phyloP scores from a whole-genome alignment of 75 land plant genomes.

The Ceratopteris richardii region DNA sequence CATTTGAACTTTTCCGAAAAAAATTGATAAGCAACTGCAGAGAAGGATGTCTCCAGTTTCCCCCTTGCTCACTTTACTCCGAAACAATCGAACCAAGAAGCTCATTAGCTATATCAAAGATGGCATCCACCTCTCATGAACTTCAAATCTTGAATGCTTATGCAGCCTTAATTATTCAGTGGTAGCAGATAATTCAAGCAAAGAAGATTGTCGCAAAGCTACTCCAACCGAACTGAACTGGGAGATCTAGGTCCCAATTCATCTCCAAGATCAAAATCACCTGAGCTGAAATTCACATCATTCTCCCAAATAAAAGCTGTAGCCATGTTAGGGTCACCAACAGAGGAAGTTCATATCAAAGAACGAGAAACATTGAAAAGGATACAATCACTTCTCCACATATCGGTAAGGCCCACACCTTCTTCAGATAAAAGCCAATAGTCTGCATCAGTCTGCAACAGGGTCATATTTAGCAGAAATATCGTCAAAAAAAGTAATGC shows the following conservation, averaged over 20 bases:
- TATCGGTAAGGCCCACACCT: slow-evolving; percentile 70
- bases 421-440: slow-evolving; percentile 80
- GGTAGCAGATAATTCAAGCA: too few species aligned
- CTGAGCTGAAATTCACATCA: slow-evolving; percentile 14
- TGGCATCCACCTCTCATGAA: too few species aligned
- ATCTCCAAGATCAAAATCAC: slow-evolving; percentile 16
- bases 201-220: too few species aligned
- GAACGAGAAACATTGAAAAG: slow-evolving; percentile 9
- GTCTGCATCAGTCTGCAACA: slow-evolving; percentile 73
- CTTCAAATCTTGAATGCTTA: too few species aligned
- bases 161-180: too few species aligned
- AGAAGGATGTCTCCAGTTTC: too few species aligned
- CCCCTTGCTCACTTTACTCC: too few species aligned
- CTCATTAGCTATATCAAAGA: too few species aligned
- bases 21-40: too few species aligned
- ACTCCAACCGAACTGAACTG: background rate
- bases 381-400: slow-evolving; percentile 63
- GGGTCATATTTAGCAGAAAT: background rate
- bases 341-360: background rate
- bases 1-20: too few species aligned
- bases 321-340: background rate
- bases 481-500: background rate
- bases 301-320: slow-evolving; percentile 24
- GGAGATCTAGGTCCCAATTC: slow-evolving; percentile 11
- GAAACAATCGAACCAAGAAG: too few species aligned